Percentiles rank a stretch among this genome's conserved stretches.
Evolutionary conservation across 495 filamentous ascomycete genomes (phyloP).

Genomic region (Bacidia rubella): DNA sequence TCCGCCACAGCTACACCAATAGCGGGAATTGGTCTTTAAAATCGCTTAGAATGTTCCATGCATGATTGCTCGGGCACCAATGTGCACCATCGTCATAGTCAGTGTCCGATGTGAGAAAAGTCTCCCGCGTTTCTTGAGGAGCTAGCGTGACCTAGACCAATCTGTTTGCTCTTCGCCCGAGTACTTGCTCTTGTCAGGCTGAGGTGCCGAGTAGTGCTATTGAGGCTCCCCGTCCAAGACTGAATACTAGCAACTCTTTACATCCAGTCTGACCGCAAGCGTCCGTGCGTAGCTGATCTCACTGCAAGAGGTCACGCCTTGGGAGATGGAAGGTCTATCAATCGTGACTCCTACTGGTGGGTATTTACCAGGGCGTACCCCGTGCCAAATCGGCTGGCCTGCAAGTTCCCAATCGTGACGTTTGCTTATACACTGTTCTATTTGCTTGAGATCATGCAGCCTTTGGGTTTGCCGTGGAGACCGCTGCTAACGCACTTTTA

Average conservation of each 20-base stretch:
- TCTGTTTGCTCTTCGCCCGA: too few species aligned
- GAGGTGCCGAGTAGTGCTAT: too few species aligned
- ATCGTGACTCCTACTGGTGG: conserved; percentile 17
- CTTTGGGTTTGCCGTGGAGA: too few species aligned
- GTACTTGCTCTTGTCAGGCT: too few species aligned
- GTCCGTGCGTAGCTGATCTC: background rate
- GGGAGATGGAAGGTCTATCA: conserved; percentile 7
- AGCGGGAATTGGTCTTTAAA: background rate
- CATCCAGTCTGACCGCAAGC: background rate
- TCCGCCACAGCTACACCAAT: background rate
- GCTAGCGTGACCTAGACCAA: too few species aligned
- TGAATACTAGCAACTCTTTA: too few species aligned
- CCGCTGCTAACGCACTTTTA: conserved; percentile 12
- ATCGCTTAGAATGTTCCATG: conserved; percentile 11
- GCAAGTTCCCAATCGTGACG: too few species aligned
- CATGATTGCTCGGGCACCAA: conserved; percentile 12
- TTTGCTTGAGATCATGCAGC: too few species aligned
- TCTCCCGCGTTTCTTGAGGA: too few species aligned
- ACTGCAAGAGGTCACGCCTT: conserved; percentile 6
- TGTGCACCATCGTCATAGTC: conserved; percentile 3
- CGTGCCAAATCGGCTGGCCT: conserved; percentile 9
- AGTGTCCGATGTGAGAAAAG: background rate
- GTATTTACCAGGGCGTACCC: conserved; percentile 7
- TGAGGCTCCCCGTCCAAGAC: too few species aligned
- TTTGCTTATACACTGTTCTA: too few species aligned